phyloP scores from a whole-genome alignment of 305 asterid genomes.

The Solanum aculeatissimum region DNA sequence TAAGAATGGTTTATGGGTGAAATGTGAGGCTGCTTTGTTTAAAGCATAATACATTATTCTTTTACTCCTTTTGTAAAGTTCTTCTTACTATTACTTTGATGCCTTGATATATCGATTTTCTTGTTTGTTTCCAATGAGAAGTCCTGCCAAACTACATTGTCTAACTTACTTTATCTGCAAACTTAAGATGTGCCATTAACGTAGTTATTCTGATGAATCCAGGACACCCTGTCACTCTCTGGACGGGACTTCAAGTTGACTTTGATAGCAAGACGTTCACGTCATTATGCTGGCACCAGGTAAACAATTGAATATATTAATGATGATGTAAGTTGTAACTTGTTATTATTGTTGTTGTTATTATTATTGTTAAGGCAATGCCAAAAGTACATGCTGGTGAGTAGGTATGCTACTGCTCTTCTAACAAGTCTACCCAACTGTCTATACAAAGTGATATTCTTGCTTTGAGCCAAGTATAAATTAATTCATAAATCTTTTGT shows the following conservation, averaged over 20 bases:
- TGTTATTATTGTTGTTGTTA: background rate
- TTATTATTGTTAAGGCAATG: background rate
- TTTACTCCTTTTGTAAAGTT: background rate
- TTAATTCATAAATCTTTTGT: background rate
- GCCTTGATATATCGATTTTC: background rate
- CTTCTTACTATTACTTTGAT: background rate
- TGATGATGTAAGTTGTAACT: background rate
- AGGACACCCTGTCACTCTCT: slow-evolving; percentile 66
- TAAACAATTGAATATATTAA: slow-evolving; percentile 9
- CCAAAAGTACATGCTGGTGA: background rate
- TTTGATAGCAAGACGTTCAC: slow-evolving; percentile 85
- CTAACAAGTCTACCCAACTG: background rate
- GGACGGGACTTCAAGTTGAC: slow-evolving; percentile 73
- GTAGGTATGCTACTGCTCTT: background rate
- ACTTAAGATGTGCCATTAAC: slow-evolving; percentile 10
- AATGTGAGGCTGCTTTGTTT: background rate
- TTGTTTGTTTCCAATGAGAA: background rate
- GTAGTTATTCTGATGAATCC: slow-evolving; percentile 21
- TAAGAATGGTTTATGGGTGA: background rate
- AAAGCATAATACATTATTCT: background rate
- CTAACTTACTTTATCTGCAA: background rate
- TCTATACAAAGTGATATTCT: background rate
- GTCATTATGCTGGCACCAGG: slow-evolving; percentile 99
- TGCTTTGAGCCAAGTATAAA: background rate
- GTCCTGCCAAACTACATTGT: background rate